Percentiles rank a stretch among this genome's conserved stretches.
Conservation (phyloP, 805 yeast genomes). For the Saccharomycopsis lassenensis region DNA sequence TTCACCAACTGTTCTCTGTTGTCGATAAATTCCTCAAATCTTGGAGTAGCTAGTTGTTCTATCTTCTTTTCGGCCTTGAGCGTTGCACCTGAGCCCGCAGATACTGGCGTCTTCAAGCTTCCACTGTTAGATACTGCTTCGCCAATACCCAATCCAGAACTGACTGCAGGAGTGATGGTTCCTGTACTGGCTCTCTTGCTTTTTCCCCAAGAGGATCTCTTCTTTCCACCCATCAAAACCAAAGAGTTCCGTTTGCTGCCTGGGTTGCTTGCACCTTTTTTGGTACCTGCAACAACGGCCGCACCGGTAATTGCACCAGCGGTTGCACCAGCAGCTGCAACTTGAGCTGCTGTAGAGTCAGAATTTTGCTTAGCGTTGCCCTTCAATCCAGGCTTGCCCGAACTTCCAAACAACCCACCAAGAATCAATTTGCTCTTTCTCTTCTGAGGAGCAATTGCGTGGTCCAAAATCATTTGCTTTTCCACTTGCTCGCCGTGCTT, state of each 20-base stretch:
- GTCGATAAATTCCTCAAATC: conserved; percentile 5
- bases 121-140: too few relatives aligned
- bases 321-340: background rate
- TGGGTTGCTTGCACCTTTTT: too few relatives aligned
- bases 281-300: background rate
- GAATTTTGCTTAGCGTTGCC: background rate
- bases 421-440: conserved; percentile 9
- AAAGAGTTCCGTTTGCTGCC: conserved; percentile 7
- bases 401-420: conserved; percentile 10
- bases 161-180: conserved; percentile 4
- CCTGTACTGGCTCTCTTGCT: too few relatives aligned
- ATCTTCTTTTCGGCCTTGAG: conserved; percentile 1
- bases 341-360: background rate
- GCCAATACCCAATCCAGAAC: conserved; percentile 11
- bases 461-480: conserved; percentile 6
- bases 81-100: background rate
- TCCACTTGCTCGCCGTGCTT: background rate
- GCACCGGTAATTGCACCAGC: background rate
- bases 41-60: conserved; percentile 1
- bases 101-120: background rate
- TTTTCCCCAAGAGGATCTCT: too few relatives aligned
- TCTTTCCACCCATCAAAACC: background rate
- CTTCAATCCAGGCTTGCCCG: conserved; percentile 8
- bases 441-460: conserved; percentile 4
- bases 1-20: conserved; percentile 4